These are phyloP conservation scores for Leccinellum albellum DNA, from an alignment of 768 basidiomycete genomes.

Conservation along the genomic window DNA sequence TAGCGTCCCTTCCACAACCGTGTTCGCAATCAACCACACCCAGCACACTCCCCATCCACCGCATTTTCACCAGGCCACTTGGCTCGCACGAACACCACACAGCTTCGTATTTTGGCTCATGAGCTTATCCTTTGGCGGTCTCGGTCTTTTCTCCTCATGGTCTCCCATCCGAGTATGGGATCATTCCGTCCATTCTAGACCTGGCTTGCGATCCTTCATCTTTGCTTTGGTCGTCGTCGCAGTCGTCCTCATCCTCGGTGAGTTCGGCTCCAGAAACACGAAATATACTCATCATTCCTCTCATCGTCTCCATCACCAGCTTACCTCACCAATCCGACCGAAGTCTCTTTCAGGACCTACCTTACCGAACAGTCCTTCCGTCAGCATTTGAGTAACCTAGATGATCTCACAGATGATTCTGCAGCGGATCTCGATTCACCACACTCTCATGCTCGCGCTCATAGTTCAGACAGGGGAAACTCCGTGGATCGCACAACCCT, in stretches of 20 bases:
- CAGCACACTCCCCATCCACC: conserved; percentile 25
- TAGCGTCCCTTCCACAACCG: conserved; percentile 33
- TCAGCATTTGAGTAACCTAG: conserved; percentile 83
- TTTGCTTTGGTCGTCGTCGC: conserved; percentile 65
- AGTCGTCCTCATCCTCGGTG: conserved; percentile 70
- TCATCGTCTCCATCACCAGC: conserved; percentile 45
- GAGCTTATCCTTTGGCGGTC: conserved; percentile 60
- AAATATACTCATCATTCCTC: background rate
- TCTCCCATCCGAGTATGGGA: conserved; percentile 51
- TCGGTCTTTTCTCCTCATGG: conserved; percentile 58
- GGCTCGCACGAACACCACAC: conserved; percentile 37
- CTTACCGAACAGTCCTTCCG: conserved; percentile 98
- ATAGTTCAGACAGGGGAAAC: conserved; percentile 17
- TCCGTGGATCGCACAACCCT: conserved; percentile 28
- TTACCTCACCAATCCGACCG: conserved; percentile 91
- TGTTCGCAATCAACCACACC: conserved; percentile 36
- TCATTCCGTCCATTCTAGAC: conserved; percentile 48
- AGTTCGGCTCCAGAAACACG: conserved; percentile 18
- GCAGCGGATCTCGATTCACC: conserved; percentile 29
- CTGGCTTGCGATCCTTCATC: conserved; percentile 69
- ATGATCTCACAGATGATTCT: conserved; percentile 59
- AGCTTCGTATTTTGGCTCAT: conserved; percentile 54
- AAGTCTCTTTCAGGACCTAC: conserved; percentile 89
- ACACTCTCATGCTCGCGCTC: conserved; percentile 26
- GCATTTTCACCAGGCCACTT: conserved; percentile 33